Evolutionary conservation across 2,329 filamentous ascomycete genomes (phyloP).

Genomic region (Sporothrix curviconia): DNA sequence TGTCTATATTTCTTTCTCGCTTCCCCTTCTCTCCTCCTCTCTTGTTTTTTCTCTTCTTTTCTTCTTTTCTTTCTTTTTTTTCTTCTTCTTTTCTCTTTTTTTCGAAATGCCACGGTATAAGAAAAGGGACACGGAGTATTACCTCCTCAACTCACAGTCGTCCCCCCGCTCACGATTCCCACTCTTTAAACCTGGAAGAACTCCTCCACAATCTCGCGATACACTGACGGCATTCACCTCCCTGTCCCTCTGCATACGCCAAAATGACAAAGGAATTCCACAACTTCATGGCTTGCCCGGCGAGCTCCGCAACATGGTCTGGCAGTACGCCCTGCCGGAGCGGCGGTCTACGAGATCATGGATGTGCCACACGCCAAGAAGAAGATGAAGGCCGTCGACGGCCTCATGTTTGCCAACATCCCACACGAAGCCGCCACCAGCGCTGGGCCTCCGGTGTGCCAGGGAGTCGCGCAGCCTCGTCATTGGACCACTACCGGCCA

Average conservation of each 20-base stretch:
- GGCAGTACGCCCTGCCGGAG: slow-evolving; percentile 39
- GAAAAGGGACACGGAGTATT: slow-evolving; percentile 10
- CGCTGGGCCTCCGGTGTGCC: slow-evolving; percentile 38
- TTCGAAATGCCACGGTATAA: slow-evolving; percentile 8
- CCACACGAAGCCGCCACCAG: slow-evolving; percentile 39
- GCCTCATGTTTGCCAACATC: slow-evolving; percentile 41
- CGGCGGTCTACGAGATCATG: slow-evolving; percentile 41
- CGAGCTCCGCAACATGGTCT: slow-evolving; percentile 42
- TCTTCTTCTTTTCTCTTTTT: not conserved
- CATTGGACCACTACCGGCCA: slow-evolving; percentile 37
- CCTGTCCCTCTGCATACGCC: not conserved
- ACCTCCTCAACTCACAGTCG: slow-evolving; percentile 1
- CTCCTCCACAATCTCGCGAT: not conserved
- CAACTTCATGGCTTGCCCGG: slow-evolving; percentile 32
- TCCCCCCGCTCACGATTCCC: not conserved
- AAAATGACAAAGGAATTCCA: slow-evolving; percentile 22
- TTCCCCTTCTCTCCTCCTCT: not conserved
- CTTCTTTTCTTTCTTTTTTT: not conserved
- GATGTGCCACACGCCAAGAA: slow-evolving; percentile 38
- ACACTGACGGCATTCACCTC: not conserved
- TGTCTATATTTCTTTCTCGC: not conserved
- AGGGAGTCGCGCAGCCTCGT: slow-evolving; percentile 38
- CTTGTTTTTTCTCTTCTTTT: too few species aligned
- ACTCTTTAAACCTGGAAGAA: not conserved
- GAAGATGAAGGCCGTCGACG: slow-evolving; percentile 33